Base-by-base conservation (phyloP, 1,284 basidiomycete species). In the Ganoderma leucocontextum region DNA sequence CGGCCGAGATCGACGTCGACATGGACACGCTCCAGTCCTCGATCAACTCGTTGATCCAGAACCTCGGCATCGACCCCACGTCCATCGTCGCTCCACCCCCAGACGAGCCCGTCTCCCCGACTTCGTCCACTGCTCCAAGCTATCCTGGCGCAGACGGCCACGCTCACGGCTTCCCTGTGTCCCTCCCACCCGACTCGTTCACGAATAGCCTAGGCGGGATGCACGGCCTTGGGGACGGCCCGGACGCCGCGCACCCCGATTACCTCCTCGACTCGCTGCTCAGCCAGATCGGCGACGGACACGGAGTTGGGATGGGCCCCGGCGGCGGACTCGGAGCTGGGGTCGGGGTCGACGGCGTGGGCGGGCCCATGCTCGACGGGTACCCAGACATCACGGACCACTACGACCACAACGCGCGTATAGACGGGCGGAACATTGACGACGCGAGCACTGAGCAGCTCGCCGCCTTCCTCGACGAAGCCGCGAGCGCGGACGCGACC, bases 11-110 rank as follows among this genome's bases (percentile, higher is more conserved):
- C 60, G 88, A 90, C 64, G 84, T 84, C 58, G 92, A 95, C 67
- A 91, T 95, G 36, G 89, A 92, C 70, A 85, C 87, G 55, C 81
- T 96, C 64, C 89, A 93, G 73, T 84, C 83, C 44, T 90, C 87
- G 71, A 91, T 96, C 70, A 88, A 94, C 69, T 87, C 87, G 13
- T 83, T 96, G 47, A 91, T 95, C 58, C 85, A 90, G 74, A 87
- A 86, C 64, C 85, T 93, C 66, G 92, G 92, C 1, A 81, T 94
- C 47, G 90, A 91, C 71, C 83, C 88, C 2, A 66, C 69, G 4
- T 65, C 82, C 19, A 74, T 87, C 29, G 77, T 22, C 13, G n/a
- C 80, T 5, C 55, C 69, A 13, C 62, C 76, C 2, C 39, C 67
- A 13, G 73, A 73, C 1, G 75, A 76, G 39, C 64, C 62, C 41